These are phyloP conservation scores for Houttuynia cordata DNA, from an alignment of 164 flowering plant genomes.

Conservation along the genomic window DNA sequence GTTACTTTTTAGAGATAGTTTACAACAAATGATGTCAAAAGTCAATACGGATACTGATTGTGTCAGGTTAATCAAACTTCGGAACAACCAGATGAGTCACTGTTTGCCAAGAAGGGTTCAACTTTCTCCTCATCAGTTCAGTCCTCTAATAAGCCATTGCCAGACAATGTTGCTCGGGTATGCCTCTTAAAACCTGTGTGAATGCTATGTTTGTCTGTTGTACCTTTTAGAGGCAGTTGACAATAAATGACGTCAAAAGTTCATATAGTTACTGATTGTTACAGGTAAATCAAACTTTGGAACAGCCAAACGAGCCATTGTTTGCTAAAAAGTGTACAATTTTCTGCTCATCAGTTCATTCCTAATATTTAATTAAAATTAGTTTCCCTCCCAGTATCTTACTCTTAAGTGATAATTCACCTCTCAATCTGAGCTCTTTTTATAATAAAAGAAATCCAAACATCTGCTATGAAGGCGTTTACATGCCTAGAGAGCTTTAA, in stretches of 20 bases:
- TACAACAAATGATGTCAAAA: background rate
- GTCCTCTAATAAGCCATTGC: slow-evolving; percentile 3
- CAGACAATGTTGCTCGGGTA: slow-evolving; percentile 27
- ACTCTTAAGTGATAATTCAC: background rate
- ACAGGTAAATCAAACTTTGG: slow-evolving; percentile 24
- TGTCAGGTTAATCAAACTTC: slow-evolving; percentile 23
- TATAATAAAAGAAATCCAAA: too few species aligned
- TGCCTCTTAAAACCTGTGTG: background rate
- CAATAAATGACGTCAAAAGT: background rate
- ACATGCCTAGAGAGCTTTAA: background rate
- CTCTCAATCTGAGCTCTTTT: background rate
- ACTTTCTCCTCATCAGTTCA: background rate
- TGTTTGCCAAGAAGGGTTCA: background rate
- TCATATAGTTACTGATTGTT: background rate
- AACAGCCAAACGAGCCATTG: slow-evolving; percentile 11
- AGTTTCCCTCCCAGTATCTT: background rate
- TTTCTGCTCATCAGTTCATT: background rate
- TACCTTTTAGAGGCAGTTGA: background rate
- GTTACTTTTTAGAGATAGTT: background rate
- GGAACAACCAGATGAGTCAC: slow-evolving; percentile 12
- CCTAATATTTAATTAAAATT: too few species aligned
- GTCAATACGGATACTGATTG: background rate
- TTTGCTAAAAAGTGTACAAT: background rate
- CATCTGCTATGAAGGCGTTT: background rate
- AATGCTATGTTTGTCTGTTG: background rate